These are phyloP conservation scores for Reutealis trisperma DNA, from an alignment of 345 rosid genomes.

Conservation along the genomic window DNA sequence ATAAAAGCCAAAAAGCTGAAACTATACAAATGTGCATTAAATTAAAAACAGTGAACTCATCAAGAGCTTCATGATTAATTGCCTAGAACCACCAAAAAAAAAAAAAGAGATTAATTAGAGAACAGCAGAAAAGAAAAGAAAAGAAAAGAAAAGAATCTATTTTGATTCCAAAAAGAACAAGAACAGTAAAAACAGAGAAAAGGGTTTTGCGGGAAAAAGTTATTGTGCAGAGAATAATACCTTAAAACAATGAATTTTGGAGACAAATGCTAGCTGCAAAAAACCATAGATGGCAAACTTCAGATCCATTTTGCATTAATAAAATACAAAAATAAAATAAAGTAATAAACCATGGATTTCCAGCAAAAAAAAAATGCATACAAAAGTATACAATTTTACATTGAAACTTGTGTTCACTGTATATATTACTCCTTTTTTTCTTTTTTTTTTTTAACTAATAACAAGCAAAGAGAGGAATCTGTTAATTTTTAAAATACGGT, in stretches of 20 bases:
- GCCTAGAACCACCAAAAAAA: too few relatives aligned
- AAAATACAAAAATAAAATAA: conserved; percentile 16
- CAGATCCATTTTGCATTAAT: conserved; percentile 38
- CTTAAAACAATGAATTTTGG: conserved; percentile 27
- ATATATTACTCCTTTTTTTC: background rate
- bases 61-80: conserved; percentile 16
- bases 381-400: background rate
- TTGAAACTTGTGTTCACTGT: conserved; percentile 14
- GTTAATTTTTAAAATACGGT: conserved; percentile 15
- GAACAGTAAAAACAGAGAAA: background rate
- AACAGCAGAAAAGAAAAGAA: background rate
- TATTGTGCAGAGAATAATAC: conserved; percentile 17
- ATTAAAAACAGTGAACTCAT: conserved; percentile 3
- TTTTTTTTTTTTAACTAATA: background rate
- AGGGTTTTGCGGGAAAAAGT: conserved; percentile 20
- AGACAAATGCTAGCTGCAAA: conserved; percentile 3
- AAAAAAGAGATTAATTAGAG: background rate
- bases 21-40: background rate
- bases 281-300: conserved; percentile 4
- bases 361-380: background rate
- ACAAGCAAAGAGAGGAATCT: background rate
- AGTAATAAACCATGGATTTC: background rate
- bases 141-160: background rate
- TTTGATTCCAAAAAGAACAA: background rate
- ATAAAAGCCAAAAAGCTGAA: conserved; percentile 12